Evolutionary conservation across 805 yeast genomes (phyloP).

Genomic region (Wickerhamiella occidentalis): DNA sequence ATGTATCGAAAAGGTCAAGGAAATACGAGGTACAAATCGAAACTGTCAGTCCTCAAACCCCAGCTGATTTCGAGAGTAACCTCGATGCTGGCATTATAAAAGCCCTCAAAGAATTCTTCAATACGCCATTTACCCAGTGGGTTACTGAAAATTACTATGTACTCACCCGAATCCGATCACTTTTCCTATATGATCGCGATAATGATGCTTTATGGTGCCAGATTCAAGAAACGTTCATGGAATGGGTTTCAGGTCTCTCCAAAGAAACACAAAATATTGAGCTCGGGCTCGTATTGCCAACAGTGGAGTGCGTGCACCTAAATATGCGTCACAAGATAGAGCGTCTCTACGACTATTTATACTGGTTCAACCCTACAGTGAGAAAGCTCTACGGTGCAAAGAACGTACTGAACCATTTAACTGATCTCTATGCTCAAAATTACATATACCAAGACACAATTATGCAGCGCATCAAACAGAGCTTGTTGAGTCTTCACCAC

Average conservation of each 20-base stretch:
- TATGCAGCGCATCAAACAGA: background rate
- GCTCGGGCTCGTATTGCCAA: background rate
- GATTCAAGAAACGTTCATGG: background rate
- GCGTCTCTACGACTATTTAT: background rate
- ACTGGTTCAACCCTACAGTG: constrained; percentile 9
- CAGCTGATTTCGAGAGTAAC: background rate
- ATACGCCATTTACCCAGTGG: background rate
- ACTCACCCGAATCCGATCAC: background rate
- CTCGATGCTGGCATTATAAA: background rate
- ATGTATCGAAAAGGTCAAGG: background rate
- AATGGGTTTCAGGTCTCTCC: background rate
- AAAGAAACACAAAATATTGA: background rate
- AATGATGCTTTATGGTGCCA: background rate
- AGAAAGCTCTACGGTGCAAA: background rate
- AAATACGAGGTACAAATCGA: constrained; percentile 1
- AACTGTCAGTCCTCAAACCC: background rate
- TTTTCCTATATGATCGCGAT: constrained; percentile 8
- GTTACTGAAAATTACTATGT: background rate
- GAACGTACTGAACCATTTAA: background rate
- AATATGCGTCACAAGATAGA: background rate
- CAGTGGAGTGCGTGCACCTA: background rate
- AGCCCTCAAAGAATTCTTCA: background rate
- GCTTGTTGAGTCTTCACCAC: background rate
- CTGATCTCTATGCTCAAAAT: background rate
- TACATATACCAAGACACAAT: background rate